Evolutionary conservation across 805 yeast genomes (phyloP).

Genomic region (Millerago galiae): DNA sequence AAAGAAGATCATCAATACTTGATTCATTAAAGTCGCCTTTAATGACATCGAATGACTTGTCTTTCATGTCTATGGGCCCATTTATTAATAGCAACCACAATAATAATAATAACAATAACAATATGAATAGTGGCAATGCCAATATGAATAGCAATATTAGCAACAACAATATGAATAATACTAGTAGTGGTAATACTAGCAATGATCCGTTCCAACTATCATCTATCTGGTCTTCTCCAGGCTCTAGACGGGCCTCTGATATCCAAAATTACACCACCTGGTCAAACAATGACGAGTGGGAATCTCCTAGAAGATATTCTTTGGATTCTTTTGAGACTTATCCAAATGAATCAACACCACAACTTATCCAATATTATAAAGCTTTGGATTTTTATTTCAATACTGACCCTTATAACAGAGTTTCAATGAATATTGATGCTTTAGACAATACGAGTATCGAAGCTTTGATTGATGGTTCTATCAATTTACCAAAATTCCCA

Average conservation of each 20-base stretch:
- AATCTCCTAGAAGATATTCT: constrained; percentile 15
- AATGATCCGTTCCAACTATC: too few relatives aligned
- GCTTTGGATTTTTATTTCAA: constrained; percentile 20
- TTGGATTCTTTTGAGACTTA: constrained; percentile 7
- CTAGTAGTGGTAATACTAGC: too few relatives aligned
- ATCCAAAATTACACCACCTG: constrained; percentile 7
- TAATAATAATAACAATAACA: not conserved
- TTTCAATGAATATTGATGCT: constrained; percentile 14
- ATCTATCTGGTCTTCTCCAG: too few relatives aligned
- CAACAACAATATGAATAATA: not conserved
- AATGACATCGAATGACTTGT: constrained; percentile 2
- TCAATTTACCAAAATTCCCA: constrained; percentile 16
- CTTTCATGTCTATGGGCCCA: not conserved
- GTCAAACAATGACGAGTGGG: constrained; percentile 5
- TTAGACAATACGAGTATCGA: constrained; percentile 5
- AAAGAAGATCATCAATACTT: constrained; percentile 12
- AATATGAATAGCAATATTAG: constrained; percentile 2
- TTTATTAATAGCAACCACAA: too few relatives aligned
- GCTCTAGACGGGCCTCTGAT: constrained; percentile 7
- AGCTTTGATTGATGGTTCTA: constrained; percentile 5
- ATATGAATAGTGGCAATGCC: not conserved
- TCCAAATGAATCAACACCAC: constrained; percentile 14
- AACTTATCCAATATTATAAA: constrained; percentile 14
- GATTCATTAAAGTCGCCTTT: constrained; percentile 11
- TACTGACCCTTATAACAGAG: constrained; percentile 19